phyloP scores from a whole-genome alignment of 805 yeast species.

The Myxozyma mucilagina region DNA sequence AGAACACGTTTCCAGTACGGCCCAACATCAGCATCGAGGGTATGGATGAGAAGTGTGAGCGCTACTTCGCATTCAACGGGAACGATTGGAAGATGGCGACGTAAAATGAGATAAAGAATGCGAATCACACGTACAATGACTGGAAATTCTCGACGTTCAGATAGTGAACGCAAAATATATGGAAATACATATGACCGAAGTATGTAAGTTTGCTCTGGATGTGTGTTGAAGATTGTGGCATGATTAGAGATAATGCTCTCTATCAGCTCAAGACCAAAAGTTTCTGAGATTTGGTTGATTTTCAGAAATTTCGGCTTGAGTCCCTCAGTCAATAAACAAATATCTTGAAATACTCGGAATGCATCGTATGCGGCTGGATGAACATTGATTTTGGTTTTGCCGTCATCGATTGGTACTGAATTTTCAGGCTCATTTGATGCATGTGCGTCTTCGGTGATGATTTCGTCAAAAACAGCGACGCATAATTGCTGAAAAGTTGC shows the following conservation, averaged over 20 bases:
- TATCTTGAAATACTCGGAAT: constrained; percentile 65
- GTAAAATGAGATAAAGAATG: constrained; percentile 60
- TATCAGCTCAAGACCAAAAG: constrained; percentile 75
- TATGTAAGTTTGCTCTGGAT: constrained; percentile 64
- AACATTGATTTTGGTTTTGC: constrained; percentile 22
- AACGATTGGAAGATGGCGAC: constrained; percentile 60
- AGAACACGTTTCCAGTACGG: constrained; percentile 74
- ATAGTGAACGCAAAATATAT: constrained; percentile 63
- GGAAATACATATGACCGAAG: constrained; percentile 74
- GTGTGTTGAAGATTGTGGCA: constrained; percentile 52
- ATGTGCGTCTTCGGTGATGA: constrained; percentile 33
- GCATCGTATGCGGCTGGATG: constrained; percentile 63
- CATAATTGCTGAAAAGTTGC: constrained; percentile 90
- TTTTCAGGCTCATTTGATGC: constrained; percentile 12
- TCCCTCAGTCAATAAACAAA: constrained; percentile 66
- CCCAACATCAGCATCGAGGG: constrained; percentile 57
- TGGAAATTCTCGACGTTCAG: constrained; percentile 62
- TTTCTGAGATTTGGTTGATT: constrained; percentile 54
- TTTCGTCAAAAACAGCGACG: constrained; percentile 72
- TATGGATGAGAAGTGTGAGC: constrained; percentile 70
- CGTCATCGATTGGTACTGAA: constrained; percentile 34
- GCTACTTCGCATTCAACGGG: constrained; percentile 81
- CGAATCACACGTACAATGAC: constrained; percentile 74
- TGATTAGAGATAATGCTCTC: constrained; percentile 77
- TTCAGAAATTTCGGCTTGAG: constrained; percentile 57